Conservation (phyloP, 805 yeast genomes). For the Saccharomycopsis sp. region DNA sequence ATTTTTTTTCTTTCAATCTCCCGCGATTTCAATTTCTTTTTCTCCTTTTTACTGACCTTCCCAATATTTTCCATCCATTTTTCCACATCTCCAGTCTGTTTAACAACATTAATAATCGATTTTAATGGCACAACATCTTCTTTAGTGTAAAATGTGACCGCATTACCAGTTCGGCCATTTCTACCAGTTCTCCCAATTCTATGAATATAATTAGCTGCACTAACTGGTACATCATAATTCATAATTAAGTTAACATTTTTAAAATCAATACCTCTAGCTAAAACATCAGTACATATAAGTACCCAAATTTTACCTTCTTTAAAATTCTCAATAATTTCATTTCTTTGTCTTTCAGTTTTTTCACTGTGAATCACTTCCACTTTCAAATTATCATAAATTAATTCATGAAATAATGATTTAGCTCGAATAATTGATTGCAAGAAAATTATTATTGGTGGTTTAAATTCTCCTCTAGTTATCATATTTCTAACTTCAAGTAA, state of each 20-base stretch:
- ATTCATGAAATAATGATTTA: constrained; percentile 88
- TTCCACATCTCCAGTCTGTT: constrained; percentile 63
- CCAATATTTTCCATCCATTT: constrained; percentile 76
- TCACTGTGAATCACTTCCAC: constrained; percentile 97
- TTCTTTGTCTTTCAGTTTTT: constrained; percentile 82
- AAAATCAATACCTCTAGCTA: constrained; percentile 95
- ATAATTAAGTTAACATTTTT: constrained; percentile 91
- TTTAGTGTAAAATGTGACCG: constrained; percentile 89
- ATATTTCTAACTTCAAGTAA: constrained; percentile 84
- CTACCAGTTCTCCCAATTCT: constrained; percentile 99
- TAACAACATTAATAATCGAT: constrained; percentile 90
- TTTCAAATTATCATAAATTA: constrained; percentile 82
- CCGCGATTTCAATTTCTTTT: not conserved
- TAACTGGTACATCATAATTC: constrained; percentile 92
- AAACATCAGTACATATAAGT: constrained; percentile 89
- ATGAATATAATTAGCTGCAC: constrained; percentile 93
- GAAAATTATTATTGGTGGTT: constrained; percentile 89
- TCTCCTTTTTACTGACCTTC: constrained; percentile 35
- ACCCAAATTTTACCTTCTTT: constrained; percentile 93
- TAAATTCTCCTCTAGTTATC: constrained; percentile 75
- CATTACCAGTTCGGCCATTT: constrained; percentile 80
- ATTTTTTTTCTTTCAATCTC: constrained; percentile 2
- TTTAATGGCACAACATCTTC: constrained; percentile 73
- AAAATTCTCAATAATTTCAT: constrained; percentile 74
- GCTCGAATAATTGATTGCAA: constrained; percentile 90